Evolutionary conservation across 495 filamentous ascomycete species (phyloP).

Genomic region (Hyaloscypha bicolor): DNA sequence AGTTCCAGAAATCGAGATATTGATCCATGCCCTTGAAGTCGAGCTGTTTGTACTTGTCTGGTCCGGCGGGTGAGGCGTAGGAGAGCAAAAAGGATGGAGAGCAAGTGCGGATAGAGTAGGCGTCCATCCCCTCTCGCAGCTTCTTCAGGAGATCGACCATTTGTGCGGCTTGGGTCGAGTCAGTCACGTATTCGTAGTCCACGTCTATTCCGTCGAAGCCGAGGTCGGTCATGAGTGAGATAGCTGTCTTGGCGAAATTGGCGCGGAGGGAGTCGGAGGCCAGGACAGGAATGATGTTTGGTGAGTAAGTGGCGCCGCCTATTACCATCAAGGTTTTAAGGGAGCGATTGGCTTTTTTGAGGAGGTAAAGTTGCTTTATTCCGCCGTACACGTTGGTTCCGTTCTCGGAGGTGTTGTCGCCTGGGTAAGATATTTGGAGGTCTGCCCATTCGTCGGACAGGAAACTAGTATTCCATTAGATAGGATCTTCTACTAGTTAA

Average conservation of each 20-base stretch:
- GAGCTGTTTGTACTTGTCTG: conserved; percentile 73
- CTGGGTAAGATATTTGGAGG: conserved; percentile 80
- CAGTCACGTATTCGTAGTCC: conserved; percentile 61
- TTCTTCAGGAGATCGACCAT: conserved; percentile 73
- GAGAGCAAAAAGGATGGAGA: conserved; percentile 74
- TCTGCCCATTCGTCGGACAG: conserved; percentile 84
- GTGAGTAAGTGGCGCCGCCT: conserved; percentile 90
- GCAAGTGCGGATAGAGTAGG: conserved; percentile 53
- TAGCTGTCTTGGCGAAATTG: conserved; percentile 66
- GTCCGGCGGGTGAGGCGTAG: conserved; percentile 66
- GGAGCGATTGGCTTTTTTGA: conserved; percentile 85
- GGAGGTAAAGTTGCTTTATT: conserved; percentile 87
- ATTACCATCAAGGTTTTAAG: conserved; percentile 89
- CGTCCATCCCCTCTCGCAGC: conserved; percentile 60
- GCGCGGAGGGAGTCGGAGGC: conserved; percentile 58
- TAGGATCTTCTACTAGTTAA: neutral
- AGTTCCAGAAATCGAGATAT: conserved; percentile 88
- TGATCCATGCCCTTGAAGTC: conserved; percentile 72
- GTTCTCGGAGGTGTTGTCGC: conserved; percentile 67
- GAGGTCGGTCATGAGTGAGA: conserved; percentile 67
- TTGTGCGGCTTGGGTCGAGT: conserved; percentile 65
- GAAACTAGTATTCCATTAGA: conserved; percentile 42
- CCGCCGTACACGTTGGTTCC: conserved; percentile 84
- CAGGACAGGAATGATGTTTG: conserved; percentile 76
- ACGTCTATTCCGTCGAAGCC: conserved; percentile 61